Evolutionary conservation across 257 asterid species (phyloP).

Genomic region (Capsicum baccatum): DNA sequence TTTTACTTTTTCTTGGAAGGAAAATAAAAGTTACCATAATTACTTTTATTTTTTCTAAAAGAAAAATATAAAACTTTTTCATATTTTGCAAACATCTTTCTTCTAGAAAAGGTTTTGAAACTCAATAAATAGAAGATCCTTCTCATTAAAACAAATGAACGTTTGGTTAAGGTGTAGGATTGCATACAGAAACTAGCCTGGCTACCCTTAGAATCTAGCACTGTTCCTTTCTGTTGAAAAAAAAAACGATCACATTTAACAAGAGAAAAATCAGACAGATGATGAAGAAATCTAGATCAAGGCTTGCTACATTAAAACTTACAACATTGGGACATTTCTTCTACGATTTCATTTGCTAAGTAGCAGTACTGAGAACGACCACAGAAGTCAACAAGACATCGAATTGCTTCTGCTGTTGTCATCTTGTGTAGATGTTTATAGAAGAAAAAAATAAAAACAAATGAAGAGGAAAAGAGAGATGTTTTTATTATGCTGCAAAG

Average conservation of each 20-base stretch:
- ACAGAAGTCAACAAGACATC: constrained; percentile 62
- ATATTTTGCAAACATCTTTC: too few relatives aligned
- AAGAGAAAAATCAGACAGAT: neutral
- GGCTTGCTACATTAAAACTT: constrained; percentile 38
- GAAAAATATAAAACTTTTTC: too few relatives aligned
- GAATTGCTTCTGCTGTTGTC: constrained; percentile 81
- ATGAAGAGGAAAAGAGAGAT: too few relatives aligned
- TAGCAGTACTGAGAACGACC: constrained; percentile 66
- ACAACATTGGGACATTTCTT: constrained; percentile 86
- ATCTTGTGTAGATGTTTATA: constrained; percentile 55
- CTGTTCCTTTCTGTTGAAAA: constrained; percentile 79
- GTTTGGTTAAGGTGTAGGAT: constrained; percentile 77
- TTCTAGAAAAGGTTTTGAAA: too few relatives aligned
- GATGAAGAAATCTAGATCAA: neutral
- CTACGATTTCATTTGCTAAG: constrained; percentile 68
- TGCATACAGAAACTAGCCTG: constrained; percentile 97
- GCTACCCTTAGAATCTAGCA: constrained; percentile 89
- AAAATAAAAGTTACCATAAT: too few relatives aligned
- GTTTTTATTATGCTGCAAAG: too few relatives aligned
- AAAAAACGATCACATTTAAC: neutral
- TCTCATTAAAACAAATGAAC: constrained; percentile 61
- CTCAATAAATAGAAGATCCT: too few relatives aligned
- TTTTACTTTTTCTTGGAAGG: too few relatives aligned
- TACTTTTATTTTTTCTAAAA: too few relatives aligned
- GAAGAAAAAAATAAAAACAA: too few relatives aligned